Evolutionary conservation across 352 stramenopile species (phyloP).

Genomic region (Phytophthora litchii): DNA sequence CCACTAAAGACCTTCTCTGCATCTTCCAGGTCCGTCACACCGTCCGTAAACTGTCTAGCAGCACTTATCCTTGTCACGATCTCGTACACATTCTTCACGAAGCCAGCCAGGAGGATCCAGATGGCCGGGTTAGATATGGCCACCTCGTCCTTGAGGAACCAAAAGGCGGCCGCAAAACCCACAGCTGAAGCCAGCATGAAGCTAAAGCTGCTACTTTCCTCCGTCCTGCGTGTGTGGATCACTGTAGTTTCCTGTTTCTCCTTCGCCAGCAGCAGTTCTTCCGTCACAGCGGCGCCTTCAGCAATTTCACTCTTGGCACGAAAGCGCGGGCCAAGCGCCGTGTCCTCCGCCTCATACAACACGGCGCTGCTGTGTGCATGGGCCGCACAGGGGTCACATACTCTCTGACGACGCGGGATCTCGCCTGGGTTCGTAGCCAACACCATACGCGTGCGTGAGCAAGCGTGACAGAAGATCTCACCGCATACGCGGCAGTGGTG

Average conservation of each 20-base stretch:
- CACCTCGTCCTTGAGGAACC: conserved; percentile 84
- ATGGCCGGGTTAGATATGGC: conserved; percentile 71
- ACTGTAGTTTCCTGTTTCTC: background rate
- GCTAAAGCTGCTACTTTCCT: conserved; percentile 38
- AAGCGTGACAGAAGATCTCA: conserved; percentile 84
- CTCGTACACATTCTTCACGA: conserved; percentile 78
- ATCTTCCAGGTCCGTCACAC: conserved; percentile 36
- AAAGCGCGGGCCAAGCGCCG: conserved; percentile 35
- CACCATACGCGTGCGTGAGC: conserved; percentile 81
- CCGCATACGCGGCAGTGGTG: conserved; percentile 87
- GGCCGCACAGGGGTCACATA: conserved; percentile 70
- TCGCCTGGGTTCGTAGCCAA: conserved; percentile 70
- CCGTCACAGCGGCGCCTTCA: conserved; percentile 26
- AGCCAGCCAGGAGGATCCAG: conserved; percentile 75
- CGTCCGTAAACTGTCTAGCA: conserved; percentile 25
- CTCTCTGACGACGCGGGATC: conserved; percentile 71
- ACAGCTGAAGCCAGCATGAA: conserved; percentile 68
- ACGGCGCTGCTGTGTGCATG: conserved; percentile 71
- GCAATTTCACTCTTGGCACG: conserved; percentile 38
- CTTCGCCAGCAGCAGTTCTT: conserved; percentile 28
- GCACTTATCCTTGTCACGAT: conserved; percentile 40
- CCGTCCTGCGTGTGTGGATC: conserved; percentile 5
- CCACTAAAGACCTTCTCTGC: conserved; percentile 46
- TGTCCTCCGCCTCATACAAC: conserved; percentile 62
- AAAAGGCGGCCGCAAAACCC: conserved; percentile 70